A percentile compares a stretch with the other conserved stretches of the same genome.
Evolutionary conservation across 2,329 filamentous ascomycete genomes (phyloP).

Genomic region (Neonectria coccinea): DNA sequence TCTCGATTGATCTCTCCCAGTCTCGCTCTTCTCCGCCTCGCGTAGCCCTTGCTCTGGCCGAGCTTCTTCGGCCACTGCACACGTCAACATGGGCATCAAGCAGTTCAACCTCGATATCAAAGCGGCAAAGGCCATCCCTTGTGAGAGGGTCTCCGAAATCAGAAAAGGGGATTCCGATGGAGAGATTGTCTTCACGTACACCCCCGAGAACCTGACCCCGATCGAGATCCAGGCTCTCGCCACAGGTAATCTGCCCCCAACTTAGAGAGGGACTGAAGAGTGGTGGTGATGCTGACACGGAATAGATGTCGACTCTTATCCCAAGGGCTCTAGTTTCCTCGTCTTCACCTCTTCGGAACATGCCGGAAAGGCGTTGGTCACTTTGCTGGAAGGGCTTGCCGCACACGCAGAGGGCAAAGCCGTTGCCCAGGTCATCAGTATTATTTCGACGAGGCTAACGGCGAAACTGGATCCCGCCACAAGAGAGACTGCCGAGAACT

Average conservation of each 20-base stretch:
- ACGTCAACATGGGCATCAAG: slow-evolving; percentile 69
- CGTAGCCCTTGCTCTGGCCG: neutral
- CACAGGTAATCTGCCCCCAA: slow-evolving; percentile 44
- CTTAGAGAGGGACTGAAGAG: neutral
- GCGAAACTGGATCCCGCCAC: slow-evolving; percentile 19
- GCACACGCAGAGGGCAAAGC: slow-evolving; percentile 47
- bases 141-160: slow-evolving; percentile 66
- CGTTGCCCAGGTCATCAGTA: slow-evolving; percentile 35
- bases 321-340: slow-evolving; percentile 54
- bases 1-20: neutral
- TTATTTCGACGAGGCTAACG: slow-evolving; percentile 34
- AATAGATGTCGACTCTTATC: slow-evolving; percentile 53
- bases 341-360: slow-evolving; percentile 57
- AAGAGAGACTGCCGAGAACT: neutral
- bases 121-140: slow-evolving; percentile 53
- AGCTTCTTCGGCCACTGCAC: neutral
- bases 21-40: neutral
- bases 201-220: slow-evolving; percentile 42
- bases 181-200: slow-evolving; percentile 73
- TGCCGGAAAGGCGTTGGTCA: slow-evolving; percentile 54
- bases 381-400: slow-evolving; percentile 56
- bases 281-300: neutral
- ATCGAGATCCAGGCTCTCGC: slow-evolving; percentile 55
- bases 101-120: slow-evolving; percentile 71
- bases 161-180: slow-evolving; percentile 76